Conservation (phyloP, 495 filamentous ascomycete genomes). For the Aspergillus affinis region DNA sequence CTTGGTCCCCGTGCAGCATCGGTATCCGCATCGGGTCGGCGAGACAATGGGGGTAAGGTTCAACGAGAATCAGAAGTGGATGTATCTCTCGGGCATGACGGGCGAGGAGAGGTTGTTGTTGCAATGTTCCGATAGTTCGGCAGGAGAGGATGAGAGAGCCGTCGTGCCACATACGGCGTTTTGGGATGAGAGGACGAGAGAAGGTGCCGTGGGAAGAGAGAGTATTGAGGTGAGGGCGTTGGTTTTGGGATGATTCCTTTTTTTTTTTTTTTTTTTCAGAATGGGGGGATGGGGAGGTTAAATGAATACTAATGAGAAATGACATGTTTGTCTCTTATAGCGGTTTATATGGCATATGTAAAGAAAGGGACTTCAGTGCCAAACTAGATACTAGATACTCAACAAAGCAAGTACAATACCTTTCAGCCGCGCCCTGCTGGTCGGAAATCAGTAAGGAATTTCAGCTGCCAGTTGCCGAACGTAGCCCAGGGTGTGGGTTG, state of each 20-base stretch:
- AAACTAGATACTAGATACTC: too few species aligned
- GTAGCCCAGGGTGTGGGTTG: too few species aligned
- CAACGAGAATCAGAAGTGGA: slow-evolving; percentile 63
- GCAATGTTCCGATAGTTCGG: slow-evolving; percentile 77
- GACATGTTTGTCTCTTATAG: too few species aligned
- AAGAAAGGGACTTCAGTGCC: too few species aligned
- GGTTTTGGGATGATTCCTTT: slow-evolving; percentile 74
- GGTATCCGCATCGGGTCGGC: slow-evolving; percentile 70
- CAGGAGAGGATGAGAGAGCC: slow-evolving; percentile 55
- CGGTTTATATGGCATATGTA: too few species aligned
- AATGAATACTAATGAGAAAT: too few species aligned
- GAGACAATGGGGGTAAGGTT: slow-evolving; percentile 73
- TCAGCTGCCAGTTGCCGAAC: too few species aligned
- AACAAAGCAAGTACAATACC: too few species aligned
- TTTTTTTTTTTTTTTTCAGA: too few species aligned
- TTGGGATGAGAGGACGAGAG: slow-evolving; percentile 63
- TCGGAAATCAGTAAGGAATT: too few species aligned
- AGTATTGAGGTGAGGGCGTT: slow-evolving; percentile 87
- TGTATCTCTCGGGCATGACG: slow-evolving; percentile 77
- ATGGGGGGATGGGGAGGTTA: too few species aligned
- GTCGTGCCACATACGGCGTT: slow-evolving; percentile 79
- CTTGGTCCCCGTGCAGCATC: slow-evolving; percentile 69
- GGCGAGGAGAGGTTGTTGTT: slow-evolving; percentile 73
- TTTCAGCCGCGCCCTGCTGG: too few species aligned
- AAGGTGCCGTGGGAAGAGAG: slow-evolving; percentile 62